Evolutionary conservation across 2,329 filamentous ascomycete genomes (phyloP), one percentile per base, ranked within the genome.

Genomic region (Penicillium sp.): DNA sequence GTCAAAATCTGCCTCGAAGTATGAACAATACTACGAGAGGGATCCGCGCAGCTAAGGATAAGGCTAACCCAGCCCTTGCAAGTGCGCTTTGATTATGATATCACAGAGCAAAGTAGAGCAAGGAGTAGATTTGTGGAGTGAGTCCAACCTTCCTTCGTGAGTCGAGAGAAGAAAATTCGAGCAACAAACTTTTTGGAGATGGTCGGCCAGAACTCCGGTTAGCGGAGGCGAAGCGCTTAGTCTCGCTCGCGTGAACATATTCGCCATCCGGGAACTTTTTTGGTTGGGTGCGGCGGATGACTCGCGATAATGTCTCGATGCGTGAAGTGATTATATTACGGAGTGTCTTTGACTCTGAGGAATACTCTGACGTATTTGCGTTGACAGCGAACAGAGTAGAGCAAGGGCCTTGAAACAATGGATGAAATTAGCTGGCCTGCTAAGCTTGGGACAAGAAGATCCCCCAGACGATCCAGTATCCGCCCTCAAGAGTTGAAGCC

Each of bases 141-240:
- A 21, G 29, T 19, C 47, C 26, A 19, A 30, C n/a, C 35, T 29
- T 45, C 29, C 21, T 53, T 53, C 15, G 23, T n/a, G 9, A 47
- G 29, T 52, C 46, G 49, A 13, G 17, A 23, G 13, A 7, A 13
- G 46, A 55, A 26, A 8, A 45, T 5, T 41, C 11, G 35, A 41
- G 49, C 21, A 19, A 31, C 23, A 31, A 29, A 7, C 26, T 26
- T 26, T 26, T 51, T 51, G 51, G 51, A 44, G 35, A 9, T 35
- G 45, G 11, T 56, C 58, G 58, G 58, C n/a, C 46, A 51, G 46
- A 49, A 44, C 52, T 45, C 52, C 58, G 52, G 52, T 51, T 46
- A 15, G 52, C 51, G 52, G 58, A 56, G 51, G 50, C 49, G 31
- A 53, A 51, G 19, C 15, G 35, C 31, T 55, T 15, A 19, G 19